These are phyloP conservation scores for Ogataea trehalophila DNA, from an alignment of 805 yeast species.

Conservation along the genomic window DNA sequence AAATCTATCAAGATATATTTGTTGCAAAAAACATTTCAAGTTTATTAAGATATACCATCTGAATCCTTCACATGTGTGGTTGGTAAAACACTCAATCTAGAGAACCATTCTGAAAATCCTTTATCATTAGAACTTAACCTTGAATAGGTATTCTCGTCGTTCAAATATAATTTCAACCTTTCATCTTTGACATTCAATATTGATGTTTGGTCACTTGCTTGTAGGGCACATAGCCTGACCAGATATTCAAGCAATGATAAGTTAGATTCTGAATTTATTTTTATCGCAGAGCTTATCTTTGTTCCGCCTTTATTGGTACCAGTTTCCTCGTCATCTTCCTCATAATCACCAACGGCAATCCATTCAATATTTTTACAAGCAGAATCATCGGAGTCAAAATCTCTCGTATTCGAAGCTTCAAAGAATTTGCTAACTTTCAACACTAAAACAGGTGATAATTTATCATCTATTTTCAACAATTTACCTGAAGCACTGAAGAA, in stretches of 20 bases:
- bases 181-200: slow-evolving; percentile 61
- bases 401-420: slow-evolving; percentile 5
- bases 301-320: slow-evolving; percentile 24
- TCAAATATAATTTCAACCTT: slow-evolving; percentile 52
- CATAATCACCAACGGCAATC: slow-evolving; percentile 48
- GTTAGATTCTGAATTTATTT: slow-evolving; percentile 13
- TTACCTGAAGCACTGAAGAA: slow-evolving; percentile 71
- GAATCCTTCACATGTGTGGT: too few species aligned
- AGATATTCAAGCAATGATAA: slow-evolving; percentile 63
- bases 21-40: too few species aligned
- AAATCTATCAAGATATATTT: too few species aligned
- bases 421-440: slow-evolving; percentile 39
- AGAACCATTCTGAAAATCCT: slow-evolving; percentile 1
- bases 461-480: slow-evolving; percentile 56
- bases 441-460: slow-evolving; percentile 61
- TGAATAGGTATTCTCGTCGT: slow-evolving; percentile 43
- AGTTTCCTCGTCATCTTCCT: slow-evolving; percentile 25
- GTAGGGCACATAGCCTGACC: slow-evolving; percentile 54
- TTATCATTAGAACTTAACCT: not conserved
- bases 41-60: too few species aligned
- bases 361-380: slow-evolving; percentile 32
- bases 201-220: slow-evolving; percentile 52
- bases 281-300: slow-evolving; percentile 11
- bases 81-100: not conserved
- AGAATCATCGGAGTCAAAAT: slow-evolving; percentile 5